Base-by-base conservation (phyloP, 345 rosid genomes). In the Euphorbia peplus region DNA sequence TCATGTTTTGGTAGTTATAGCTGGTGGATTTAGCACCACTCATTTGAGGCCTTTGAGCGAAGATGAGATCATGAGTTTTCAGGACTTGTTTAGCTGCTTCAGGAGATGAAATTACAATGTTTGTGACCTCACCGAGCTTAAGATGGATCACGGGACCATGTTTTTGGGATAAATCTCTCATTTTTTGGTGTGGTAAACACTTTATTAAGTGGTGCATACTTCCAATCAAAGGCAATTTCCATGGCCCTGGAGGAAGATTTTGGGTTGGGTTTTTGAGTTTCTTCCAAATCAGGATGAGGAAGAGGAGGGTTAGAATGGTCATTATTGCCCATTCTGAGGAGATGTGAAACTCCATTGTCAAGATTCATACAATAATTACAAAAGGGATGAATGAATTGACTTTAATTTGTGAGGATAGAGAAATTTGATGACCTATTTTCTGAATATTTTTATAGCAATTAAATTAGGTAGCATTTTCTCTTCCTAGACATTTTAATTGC, bases 211-310 rank as follows among this genome's bases (percentile, higher is more conserved):
- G 60, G 18, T 11, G 60, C 6, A 57, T 29, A n/a, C 10, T 28
- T 29, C 62, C 62, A 0, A 57, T 57, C 0, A 57, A 1, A 3
- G 61, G 61, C 19, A 57, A 12, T 16, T 13, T 57, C 61, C 61
- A 57, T 57, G 61, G 61, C 37, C 61, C 61, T 57, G 61, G 61
- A 26, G 61, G 61, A 5, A 26, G 41, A 4, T 57, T 57, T 57
- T 11, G 37, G 5, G 2, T 57, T 32, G 37, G 37, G 37, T 32
- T 32, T 6, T 4, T 29, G 4, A 8, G 3, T 57, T 57, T 57
- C 8, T 29, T 28, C 16, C 18, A 13, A 0, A 16, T 30, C 2
- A 26, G 9, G 9, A 57, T 12, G 0, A 57, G 32, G n/a, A 26
- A 57, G 37, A 11, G 10, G 18, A 55, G 5, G 58, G 28, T 44